phyloP scores from a whole-genome alignment of 2,329 filamentous ascomycete genomes.

The Sordariomycetes sp. region DNA sequence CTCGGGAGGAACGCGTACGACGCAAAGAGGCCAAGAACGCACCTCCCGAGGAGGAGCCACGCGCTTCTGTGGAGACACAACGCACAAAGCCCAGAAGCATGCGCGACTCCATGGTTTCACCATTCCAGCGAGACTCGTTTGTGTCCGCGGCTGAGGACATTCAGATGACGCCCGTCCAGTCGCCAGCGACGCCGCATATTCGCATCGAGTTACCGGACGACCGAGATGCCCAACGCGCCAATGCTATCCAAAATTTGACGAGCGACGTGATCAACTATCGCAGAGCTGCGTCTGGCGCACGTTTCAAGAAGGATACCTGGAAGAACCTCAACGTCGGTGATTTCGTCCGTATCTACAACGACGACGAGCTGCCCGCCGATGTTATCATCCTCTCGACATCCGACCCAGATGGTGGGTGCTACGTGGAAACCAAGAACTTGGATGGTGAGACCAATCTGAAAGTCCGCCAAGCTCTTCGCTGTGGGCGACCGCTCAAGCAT shows the following conservation, averaged over 20 bases:
- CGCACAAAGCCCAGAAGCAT: constrained; percentile 22
- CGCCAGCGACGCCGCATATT: constrained; percentile 46
- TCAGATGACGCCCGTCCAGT: constrained; percentile 92
- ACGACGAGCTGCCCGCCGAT: constrained; percentile 91
- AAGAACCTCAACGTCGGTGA: constrained; percentile 93
- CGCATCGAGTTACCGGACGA: constrained; percentile 29
- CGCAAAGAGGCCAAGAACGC: constrained; percentile 22
- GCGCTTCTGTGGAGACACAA: constrained; percentile 44
- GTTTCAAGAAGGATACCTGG: constrained; percentile 91
- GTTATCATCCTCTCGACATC: constrained; percentile 88
- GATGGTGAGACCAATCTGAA: constrained; percentile 98
- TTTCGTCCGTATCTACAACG: constrained; percentile 92
- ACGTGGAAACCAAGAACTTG: constrained; percentile 95
- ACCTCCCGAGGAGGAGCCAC: constrained; percentile 38
- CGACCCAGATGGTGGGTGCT: constrained; percentile 88
- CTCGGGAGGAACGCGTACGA: constrained; percentile 36
- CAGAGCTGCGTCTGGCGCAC: constrained; percentile 56
- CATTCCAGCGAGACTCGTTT: constrained; percentile 46
- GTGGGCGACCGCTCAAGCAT: constrained; percentile 73
- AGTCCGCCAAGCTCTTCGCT: constrained; percentile 82
- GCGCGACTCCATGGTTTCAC: constrained; percentile 33
- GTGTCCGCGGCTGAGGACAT: constrained; percentile 60
- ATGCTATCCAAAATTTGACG: constrained; percentile 35
- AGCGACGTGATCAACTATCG: constrained; percentile 63
- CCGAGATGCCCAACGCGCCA: constrained; percentile 20